A percentile compares a stretch with the other conserved stretches of the same genome.
Conservation (phyloP, 2,329 filamentous ascomycete genomes). For the Aureobasidium sp. region DNA sequence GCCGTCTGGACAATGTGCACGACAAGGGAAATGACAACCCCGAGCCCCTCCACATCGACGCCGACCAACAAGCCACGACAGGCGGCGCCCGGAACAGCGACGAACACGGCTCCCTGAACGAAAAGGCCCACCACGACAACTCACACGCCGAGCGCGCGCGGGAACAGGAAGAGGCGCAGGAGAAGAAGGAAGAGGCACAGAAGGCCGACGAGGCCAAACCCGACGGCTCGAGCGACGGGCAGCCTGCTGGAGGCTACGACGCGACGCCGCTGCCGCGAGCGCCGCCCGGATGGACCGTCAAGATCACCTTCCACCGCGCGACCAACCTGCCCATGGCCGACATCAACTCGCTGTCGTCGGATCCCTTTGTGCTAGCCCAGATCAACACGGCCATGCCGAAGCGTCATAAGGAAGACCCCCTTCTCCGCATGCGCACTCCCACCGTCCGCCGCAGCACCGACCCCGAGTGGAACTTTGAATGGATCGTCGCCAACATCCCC, state of each 20-base stretch:
- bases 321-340: conserved; percentile 77
- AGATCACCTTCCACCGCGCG: conserved; percentile 76
- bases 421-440: conserved; percentile 64
- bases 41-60: background rate
- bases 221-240: conserved; percentile 23
- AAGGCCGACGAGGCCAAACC: background rate
- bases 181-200: conserved; percentile 13
- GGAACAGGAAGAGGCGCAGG: background rate
- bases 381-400: conserved; percentile 62
- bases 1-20: background rate
- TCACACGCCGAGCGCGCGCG: background rate
- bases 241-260: conserved; percentile 73
- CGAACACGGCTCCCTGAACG: background rate
- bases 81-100: background rate
- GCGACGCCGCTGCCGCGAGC: conserved; percentile 66
- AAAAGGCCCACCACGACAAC: background rate
- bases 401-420: conserved; percentile 80
- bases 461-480: conserved; percentile 76
- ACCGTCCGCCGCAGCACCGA: conserved; percentile 67
- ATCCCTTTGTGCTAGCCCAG: conserved; percentile 76
- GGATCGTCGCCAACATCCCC: conserved; percentile 84
- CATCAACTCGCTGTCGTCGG: conserved; percentile 67
- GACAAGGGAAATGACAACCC: background rate
- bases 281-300: conserved; percentile 74
- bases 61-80: background rate